Percentiles rank a stretch among this genome's conserved stretches.
Evolutionary conservation across 129 eudicot species (phyloP).

Genomic region (Gnaphalium uliginosum): DNA sequence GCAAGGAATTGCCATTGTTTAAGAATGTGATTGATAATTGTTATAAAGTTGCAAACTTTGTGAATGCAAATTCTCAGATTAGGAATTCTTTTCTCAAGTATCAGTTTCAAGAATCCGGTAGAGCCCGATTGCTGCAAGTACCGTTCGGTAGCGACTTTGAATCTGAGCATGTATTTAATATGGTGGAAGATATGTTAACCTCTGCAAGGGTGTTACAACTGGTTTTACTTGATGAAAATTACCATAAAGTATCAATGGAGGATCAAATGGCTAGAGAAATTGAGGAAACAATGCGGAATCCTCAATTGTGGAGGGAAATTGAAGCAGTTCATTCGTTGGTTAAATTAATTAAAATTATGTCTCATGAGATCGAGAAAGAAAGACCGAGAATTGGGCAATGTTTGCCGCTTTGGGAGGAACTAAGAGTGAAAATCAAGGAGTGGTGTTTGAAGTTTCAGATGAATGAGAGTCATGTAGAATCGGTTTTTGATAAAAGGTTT

Average conservation of each 20-base stretch:
- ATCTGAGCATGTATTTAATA: conserved; percentile 45
- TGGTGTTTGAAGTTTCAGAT: conserved; percentile 75
- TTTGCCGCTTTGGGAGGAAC: conserved; percentile 89
- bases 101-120: conserved; percentile 72
- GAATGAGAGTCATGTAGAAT: conserved; percentile 55
- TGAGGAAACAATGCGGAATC: conserved; percentile 64
- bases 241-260: conserved; percentile 51
- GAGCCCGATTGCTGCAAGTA: conserved; percentile 54
- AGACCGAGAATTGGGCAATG: conserved; percentile 80
- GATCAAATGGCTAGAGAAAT: conserved; percentile 60
- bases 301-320: conserved; percentile 77
- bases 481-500: conserved; percentile 68
- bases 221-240: conserved; percentile 65
- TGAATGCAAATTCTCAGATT: conserved; percentile 55
- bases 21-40: conserved; percentile 65
- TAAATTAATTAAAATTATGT: conserved; percentile 56
- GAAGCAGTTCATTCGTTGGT: conserved; percentile 78
- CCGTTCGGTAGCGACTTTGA: conserved; percentile 47
- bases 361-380: conserved; percentile 67
- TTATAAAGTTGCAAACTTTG: conserved; percentile 57
- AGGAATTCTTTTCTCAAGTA: conserved; percentile 59
- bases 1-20: conserved; percentile 73
- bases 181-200: conserved; percentile 68
- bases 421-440: conserved; percentile 59
- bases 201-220: conserved; percentile 71